These are phyloP conservation scores for Xanthoconium separans DNA, from an alignment of 1,284 basidiomycete genomes.

Conservation along the genomic window DNA sequence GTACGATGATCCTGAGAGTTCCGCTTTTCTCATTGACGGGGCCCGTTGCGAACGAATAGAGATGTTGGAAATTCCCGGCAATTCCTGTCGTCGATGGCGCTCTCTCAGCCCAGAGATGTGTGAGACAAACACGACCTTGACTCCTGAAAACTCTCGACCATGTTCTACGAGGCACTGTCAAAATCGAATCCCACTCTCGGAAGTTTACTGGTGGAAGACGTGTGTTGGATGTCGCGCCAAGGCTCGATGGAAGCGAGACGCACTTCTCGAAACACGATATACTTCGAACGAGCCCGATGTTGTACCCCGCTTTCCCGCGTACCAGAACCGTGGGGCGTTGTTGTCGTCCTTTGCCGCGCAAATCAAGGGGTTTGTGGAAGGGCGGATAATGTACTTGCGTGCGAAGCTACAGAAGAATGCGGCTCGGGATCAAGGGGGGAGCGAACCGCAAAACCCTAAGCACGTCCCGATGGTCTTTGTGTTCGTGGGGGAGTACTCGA, in stretches of 20 bases:
- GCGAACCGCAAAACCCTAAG: background rate
- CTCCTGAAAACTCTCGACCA: slow-evolving; percentile 9
- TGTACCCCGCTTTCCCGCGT: slow-evolving; percentile 14
- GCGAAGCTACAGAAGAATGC: slow-evolving; percentile 10
- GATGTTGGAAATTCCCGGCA: background rate
- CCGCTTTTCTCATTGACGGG: background rate
- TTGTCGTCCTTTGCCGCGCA: slow-evolving; percentile 18
- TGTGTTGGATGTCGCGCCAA: slow-evolving; percentile 21
- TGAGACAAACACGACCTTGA: background rate
- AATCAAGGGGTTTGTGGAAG: slow-evolving; percentile 25
- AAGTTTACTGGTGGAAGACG: slow-evolving; percentile 23
- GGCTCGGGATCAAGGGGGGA: background rate
- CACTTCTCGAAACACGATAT: background rate
- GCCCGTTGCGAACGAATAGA: background rate
- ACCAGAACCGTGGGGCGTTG: slow-evolving; percentile 19
- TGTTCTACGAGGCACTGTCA: slow-evolving; percentile 15
- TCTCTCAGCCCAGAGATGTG: slow-evolving; percentile 9
- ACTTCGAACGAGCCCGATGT: background rate
- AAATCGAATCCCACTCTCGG: slow-evolving; percentile 5
- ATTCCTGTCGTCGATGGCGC: background rate
- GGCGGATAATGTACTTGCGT: slow-evolving; percentile 23
- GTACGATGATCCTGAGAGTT: background rate
- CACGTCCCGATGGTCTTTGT: slow-evolving; percentile 35
- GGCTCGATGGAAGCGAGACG: slow-evolving; percentile 11
- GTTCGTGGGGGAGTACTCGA: slow-evolving; percentile 57